Evolutionary conservation across 495 filamentous ascomycete genomes (phyloP).

Genomic region (Trichocladium antarcticum): DNA sequence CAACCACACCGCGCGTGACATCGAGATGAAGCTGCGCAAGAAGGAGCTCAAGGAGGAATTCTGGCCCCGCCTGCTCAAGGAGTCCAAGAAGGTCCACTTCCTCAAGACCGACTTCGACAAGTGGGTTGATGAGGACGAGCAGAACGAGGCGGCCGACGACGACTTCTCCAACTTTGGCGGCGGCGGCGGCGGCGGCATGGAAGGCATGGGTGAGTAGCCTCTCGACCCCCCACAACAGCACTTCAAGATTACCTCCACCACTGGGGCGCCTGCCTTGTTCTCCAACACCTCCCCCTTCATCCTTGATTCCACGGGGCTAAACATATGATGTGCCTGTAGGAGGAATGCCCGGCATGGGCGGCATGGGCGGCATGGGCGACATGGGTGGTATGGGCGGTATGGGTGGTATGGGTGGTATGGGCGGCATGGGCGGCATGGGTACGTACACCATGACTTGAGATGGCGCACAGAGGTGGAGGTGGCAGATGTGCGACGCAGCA

Average conservation of each 20-base stretch:
- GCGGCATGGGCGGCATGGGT: constrained; percentile 41
- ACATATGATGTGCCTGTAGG: constrained; percentile 14
- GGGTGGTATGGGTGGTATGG: too few species aligned
- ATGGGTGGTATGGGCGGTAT: too few species aligned
- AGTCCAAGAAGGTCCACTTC: constrained; percentile 80
- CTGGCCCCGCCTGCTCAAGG: constrained; percentile 92
- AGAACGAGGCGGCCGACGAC: constrained; percentile 76
- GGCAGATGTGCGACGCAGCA: not conserved
- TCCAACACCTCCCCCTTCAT: not conserved
- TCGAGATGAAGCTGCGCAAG: constrained; percentile 88
- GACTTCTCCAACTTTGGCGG: constrained; percentile 62
- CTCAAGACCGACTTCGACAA: constrained; percentile 99
- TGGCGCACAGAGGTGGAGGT: not conserved
- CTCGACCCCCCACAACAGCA: not conserved
- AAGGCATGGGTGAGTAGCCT: constrained; percentile 38
- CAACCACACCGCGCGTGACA: constrained; percentile 70
- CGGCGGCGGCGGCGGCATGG: constrained; percentile 14
- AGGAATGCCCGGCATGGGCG: constrained; percentile 41
- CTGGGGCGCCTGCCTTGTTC: not conserved
- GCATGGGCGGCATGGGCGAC: too few species aligned
- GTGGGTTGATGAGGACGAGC: constrained; percentile 99
- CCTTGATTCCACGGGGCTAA: constrained; percentile 2
- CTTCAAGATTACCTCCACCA: not conserved
- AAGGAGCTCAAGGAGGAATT: constrained; percentile 84
- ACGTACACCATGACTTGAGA: constrained; percentile 22